Evolutionary conservation across 768 basidiomycete genomes (phyloP).

Genomic region (Dioszegia hungarica): DNA sequence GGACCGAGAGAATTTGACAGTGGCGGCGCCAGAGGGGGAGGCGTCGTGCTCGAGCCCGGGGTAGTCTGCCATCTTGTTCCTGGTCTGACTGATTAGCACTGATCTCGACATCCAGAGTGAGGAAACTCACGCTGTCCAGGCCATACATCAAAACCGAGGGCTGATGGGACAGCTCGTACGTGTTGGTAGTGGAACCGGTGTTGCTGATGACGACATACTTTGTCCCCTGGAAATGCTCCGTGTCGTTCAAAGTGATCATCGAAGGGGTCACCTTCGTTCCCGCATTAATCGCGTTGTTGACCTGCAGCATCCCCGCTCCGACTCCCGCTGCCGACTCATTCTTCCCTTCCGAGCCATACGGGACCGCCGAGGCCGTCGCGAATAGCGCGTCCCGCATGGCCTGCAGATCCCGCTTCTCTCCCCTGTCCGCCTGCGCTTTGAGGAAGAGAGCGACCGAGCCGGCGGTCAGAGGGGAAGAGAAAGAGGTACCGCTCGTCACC

Average conservation of each 20-base stretch:
- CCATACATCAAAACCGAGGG: slow-evolving; percentile 42
- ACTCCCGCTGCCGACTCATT: slow-evolving; percentile 37
- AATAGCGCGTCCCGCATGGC: slow-evolving; percentile 30
- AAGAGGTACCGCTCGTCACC: slow-evolving; percentile 30
- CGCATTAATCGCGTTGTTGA: slow-evolving; percentile 58
- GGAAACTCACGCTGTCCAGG: not conserved
- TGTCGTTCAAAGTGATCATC: slow-evolving; percentile 62
- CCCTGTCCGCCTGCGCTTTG: slow-evolving; percentile 28
- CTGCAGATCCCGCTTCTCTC: slow-evolving; percentile 15
- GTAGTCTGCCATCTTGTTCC: slow-evolving; percentile 1
- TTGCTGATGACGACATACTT: slow-evolving; percentile 53
- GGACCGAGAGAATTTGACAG: slow-evolving; percentile 53
- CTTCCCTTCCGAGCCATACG: slow-evolving; percentile 22
- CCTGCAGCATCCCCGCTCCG: slow-evolving; percentile 53
- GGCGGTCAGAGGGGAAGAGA: slow-evolving; percentile 33
- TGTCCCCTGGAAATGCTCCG: slow-evolving; percentile 54
- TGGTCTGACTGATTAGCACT: not conserved
- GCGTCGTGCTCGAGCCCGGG: not conserved
- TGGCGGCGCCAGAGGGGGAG: slow-evolving; percentile 48
- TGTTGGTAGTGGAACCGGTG: slow-evolving; percentile 51
- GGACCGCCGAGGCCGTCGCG: slow-evolving; percentile 25
- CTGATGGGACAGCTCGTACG: slow-evolving; percentile 37
- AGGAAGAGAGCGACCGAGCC: slow-evolving; percentile 49
- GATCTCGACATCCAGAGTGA: too few relatives aligned
- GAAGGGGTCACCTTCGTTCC: slow-evolving; percentile 57